phyloP scores from a whole-genome alignment of 129 eudicot genomes.

The Tanacetum coccineum region DNA sequence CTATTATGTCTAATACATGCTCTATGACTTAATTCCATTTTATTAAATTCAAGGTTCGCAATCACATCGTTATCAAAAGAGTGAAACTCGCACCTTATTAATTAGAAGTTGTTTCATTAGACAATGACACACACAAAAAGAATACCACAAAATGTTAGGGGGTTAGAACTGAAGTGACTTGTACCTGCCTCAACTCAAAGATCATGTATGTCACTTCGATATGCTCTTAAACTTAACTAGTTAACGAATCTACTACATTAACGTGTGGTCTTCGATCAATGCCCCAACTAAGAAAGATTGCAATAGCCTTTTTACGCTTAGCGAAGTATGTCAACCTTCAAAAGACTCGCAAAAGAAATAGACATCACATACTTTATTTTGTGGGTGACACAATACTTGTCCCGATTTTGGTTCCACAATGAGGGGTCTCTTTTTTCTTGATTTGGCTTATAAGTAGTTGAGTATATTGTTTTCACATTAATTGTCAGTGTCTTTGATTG shows the following conservation, averaged over 20 bases:
- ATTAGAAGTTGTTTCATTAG: slow-evolving; percentile 17
- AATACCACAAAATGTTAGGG: slow-evolving; percentile 21
- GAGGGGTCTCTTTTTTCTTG: slow-evolving; percentile 19
- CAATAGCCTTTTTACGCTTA: not conserved
- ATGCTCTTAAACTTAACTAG: not conserved
- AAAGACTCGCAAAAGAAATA: not conserved
- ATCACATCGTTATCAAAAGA: slow-evolving; percentile 18
- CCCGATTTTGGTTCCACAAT: slow-evolving; percentile 12
- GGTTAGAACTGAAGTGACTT: slow-evolving; percentile 1
- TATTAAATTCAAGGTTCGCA: slow-evolving; percentile 3
- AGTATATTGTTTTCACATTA: slow-evolving; percentile 23
- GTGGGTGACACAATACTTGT: slow-evolving; percentile 18
- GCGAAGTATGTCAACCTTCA: not conserved
- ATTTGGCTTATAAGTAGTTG: slow-evolving; percentile 13
- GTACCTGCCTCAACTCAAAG: slow-evolving; percentile 20
- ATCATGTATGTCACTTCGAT: slow-evolving; percentile 7
- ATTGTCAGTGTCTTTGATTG: slow-evolving; percentile 20
- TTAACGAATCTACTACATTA: not conserved
- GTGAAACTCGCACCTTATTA: slow-evolving; percentile 13
- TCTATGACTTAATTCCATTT: slow-evolving; percentile 13
- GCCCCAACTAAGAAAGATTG: too few relatives aligned
- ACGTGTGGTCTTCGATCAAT: too few relatives aligned
- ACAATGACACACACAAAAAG: slow-evolving; percentile 24
- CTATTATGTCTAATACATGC: not conserved
- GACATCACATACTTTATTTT: not conserved